phyloP scores from a whole-genome alignment of 352 stramenopile species.

The Pythium aquatile region DNA sequence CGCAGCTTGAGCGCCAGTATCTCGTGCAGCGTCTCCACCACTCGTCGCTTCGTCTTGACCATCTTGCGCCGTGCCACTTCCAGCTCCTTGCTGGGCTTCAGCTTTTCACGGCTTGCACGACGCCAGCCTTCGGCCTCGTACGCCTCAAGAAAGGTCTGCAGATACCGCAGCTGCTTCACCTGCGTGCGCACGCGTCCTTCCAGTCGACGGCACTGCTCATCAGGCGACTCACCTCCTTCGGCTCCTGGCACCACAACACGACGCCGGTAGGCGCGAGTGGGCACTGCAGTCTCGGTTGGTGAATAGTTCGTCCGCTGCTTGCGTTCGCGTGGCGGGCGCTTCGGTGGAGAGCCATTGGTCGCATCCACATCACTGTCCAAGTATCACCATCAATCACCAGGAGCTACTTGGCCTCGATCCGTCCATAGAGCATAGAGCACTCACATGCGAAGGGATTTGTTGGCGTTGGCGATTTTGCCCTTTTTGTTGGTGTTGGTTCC shows the following conservation, averaged over 20 bases:
- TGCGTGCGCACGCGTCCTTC: conserved; percentile 19
- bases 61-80: conserved; percentile 54
- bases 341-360: neutral
- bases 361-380: neutral
- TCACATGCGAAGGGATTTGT: conserved; percentile 7
- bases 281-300: conserved; percentile 1
- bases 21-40: conserved; percentile 45
- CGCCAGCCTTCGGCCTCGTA: conserved; percentile 85
- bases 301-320: conserved; percentile 24
- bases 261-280: conserved; percentile 13
- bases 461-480: neutral
- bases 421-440: neutral
- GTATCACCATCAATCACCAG: neutral
- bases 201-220: conserved; percentile 25
- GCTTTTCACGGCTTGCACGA: conserved; percentile 68
- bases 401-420: neutral
- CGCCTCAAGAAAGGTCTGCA: conserved; percentile 77
- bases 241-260: neutral
- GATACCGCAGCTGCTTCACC: conserved; percentile 40
- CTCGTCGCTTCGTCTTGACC: conserved; percentile 41
- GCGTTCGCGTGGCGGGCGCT: conserved; percentile 19
- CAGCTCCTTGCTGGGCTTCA: conserved; percentile 80
- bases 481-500: conserved; percentile 10
- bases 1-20: conserved; percentile 34
- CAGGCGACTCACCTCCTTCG: conserved; percentile 1